These are phyloP conservation scores for Colletotrichum nymphaeae DNA, from an alignment of 2,329 filamentous ascomycete genomes.

Conservation along the genomic window DNA sequence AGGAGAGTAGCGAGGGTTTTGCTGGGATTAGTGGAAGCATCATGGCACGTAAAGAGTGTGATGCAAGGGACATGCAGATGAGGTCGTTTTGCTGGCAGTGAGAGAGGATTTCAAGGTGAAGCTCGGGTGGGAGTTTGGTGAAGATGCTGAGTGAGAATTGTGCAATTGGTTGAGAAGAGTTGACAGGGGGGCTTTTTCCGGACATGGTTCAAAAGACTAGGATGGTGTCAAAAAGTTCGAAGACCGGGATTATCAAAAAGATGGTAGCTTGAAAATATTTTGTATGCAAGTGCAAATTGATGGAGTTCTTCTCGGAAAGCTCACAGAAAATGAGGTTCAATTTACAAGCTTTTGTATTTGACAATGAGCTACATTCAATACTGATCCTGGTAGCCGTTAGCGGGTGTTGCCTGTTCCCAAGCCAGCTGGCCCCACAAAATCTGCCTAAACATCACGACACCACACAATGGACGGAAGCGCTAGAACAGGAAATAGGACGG, in stretches of 20 bases:
- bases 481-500: background rate
- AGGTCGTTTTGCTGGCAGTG: constrained; percentile 6
- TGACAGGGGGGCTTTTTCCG: background rate
- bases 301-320: background rate
- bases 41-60: background rate
- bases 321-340: background rate
- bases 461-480: background rate
- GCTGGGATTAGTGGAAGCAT: background rate
- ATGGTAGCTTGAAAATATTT: background rate
- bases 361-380: background rate
- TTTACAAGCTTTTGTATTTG: background rate
- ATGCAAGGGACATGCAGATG: constrained; percentile 16
- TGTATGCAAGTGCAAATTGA: no score
- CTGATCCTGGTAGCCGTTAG: background rate
- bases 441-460: background rate
- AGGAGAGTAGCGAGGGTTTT: background rate
- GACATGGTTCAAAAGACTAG: background rate
- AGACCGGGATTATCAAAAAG: no score
- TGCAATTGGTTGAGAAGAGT: background rate
- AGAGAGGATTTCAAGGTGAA: background rate
- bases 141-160: constrained; percentile 1
- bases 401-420: background rate
- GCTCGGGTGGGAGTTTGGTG: background rate
- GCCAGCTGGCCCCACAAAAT: background rate
- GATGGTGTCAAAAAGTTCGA: background rate